Percentiles rank a stretch among this genome's conserved stretches.
These are phyloP conservation scores for Naumovozyma dairenensis DNA, from an alignment of 805 yeast genomes.

Conservation along the genomic window DNA sequence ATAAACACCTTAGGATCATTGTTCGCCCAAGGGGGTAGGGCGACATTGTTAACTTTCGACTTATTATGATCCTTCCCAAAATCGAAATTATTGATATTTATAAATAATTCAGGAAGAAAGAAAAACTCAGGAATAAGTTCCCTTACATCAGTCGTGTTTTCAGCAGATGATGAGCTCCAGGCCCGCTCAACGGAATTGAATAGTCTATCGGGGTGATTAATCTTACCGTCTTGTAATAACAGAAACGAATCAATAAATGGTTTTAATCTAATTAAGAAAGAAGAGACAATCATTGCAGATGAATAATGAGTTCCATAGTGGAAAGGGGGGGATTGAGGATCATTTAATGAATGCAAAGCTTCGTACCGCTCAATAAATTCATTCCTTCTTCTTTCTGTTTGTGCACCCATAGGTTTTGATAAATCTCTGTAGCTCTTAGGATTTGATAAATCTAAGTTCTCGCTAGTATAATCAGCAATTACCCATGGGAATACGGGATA, in stretches of 20 bases:
- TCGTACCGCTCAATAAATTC: slow-evolving; percentile 65
- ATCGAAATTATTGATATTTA: slow-evolving; percentile 54
- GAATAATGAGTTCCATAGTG: slow-evolving; percentile 93
- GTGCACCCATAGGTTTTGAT: slow-evolving; percentile 90
- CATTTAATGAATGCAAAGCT: slow-evolving; percentile 54
- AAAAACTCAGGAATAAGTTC: slow-evolving; percentile 83
- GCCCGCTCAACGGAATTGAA: slow-evolving; percentile 68
- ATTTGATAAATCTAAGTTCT: slow-evolving; percentile 52
- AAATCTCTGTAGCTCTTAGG: slow-evolving; percentile 62
- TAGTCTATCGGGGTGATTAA: slow-evolving; percentile 80
- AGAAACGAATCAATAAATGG: slow-evolving; percentile 78
- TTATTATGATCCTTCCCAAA: slow-evolving; percentile 66
- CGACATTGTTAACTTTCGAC: slow-evolving; percentile 46
- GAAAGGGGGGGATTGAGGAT: slow-evolving; percentile 59
- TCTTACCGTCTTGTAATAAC: slow-evolving; percentile 74
- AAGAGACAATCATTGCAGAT: slow-evolving; percentile 86
- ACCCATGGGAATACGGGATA: slow-evolving; percentile 93
- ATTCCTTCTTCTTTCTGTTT: slow-evolving; percentile 45
- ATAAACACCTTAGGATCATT: slow-evolving; percentile 67
- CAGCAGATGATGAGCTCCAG: slow-evolving; percentile 71
- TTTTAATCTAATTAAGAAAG: slow-evolving; percentile 62
- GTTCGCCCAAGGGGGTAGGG: slow-evolving; percentile 76
- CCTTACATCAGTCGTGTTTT: slow-evolving; percentile 78
- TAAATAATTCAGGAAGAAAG: slow-evolving; percentile 68
- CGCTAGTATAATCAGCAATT: slow-evolving; percentile 69